Conservation (phyloP, 495 filamentous ascomycete species). For the Podospora anserina region DNA sequence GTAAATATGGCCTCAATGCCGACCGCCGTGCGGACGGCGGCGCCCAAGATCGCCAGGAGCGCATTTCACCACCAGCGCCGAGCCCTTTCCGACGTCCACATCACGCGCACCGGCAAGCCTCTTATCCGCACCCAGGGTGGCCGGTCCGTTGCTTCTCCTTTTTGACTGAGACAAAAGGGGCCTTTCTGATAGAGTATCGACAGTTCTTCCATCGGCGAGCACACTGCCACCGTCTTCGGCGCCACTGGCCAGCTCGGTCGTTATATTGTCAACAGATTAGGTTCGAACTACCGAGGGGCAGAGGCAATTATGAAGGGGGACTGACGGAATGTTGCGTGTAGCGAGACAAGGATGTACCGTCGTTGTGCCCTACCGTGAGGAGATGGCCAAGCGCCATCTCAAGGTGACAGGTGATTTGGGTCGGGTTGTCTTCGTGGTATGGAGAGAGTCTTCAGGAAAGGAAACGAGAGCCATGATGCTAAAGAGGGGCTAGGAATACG, state of each 20-base stretch:
- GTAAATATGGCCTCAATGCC: slow-evolving; percentile 46
- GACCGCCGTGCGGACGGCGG: slow-evolving; percentile 45
- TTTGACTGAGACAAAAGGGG: slow-evolving; percentile 36
- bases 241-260: slow-evolving; percentile 93
- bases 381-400: slow-evolving; percentile 95
- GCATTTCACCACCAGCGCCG: slow-evolving; percentile 38
- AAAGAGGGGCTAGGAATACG: slow-evolving; percentile 67
- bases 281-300: slow-evolving; percentile 48
- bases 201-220: slow-evolving; percentile 56
- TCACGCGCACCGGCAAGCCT: slow-evolving; percentile 83
- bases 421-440: slow-evolving; percentile 77
- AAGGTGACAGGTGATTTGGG: slow-evolving; percentile 94
- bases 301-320: slow-evolving; percentile 24
- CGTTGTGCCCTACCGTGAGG: slow-evolving; percentile 89
- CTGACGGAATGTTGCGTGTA: slow-evolving; percentile 40
- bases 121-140: slow-evolving; percentile 79
- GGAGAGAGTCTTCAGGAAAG: background rate
- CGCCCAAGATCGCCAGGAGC: slow-evolving; percentile 29
- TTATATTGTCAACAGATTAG: slow-evolving; percentile 95
- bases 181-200: slow-evolving; percentile 40
- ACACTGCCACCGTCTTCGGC: slow-evolving; percentile 96
- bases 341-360: slow-evolving; percentile 90
- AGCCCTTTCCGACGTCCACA: slow-evolving; percentile 71
- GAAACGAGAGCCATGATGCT: slow-evolving; percentile 17
- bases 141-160: slow-evolving; percentile 57